Base-by-base conservation (phyloP, 2,329 filamentous ascomycete genomes). In the Colletotrichum paranaense region DNA sequence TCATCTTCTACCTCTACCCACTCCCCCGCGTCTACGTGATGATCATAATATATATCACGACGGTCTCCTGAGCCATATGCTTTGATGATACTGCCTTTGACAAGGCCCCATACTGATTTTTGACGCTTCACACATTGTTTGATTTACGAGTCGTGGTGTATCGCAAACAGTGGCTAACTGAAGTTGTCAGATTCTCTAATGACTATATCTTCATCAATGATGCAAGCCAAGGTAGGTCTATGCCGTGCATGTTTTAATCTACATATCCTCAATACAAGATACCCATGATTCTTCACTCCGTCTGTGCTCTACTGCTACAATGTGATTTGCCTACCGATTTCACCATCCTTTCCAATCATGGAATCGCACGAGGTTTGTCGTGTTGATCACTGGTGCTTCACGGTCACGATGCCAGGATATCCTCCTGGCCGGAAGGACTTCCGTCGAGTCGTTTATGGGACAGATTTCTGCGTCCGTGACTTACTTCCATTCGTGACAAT, bases 61-160 rank as follows among this genome's bases (percentile, higher is more conserved):
- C 74, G 74, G 74, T 75, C 74, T 75, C 72, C 74, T 73, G 73
- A 75, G 74, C 74, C 68, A 65, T 73, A 73, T 75, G 74, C 74
- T 69, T 75, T 75, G 74, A 75, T 75, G 74, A 75, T 62, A 75
- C 57, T 64, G 74, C 74, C 74, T 73, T 75, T 75, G 74, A 75
- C 74, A 75, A 59, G 74, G 74, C 73, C 68, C 69, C 68, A 38
- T 64, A 75, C 74, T 75, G 74, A 75, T 62, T 62, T 30, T 69
- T 52, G 70, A 73, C 70, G 70, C 60, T 65, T 73, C 60, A 62
- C 46, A 62, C 28, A 19, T 35, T 70, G 70, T 73, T 66, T 65
- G 42, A 5, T 16, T 22, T 22, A 35, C 38, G 28, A 65, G 46
- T 65, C 67, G 70, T 70, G 66, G 12, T 22, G 38, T 65, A 16